Conservation (phyloP, 169 alveolate species). For the Theileria annulata region DNA sequence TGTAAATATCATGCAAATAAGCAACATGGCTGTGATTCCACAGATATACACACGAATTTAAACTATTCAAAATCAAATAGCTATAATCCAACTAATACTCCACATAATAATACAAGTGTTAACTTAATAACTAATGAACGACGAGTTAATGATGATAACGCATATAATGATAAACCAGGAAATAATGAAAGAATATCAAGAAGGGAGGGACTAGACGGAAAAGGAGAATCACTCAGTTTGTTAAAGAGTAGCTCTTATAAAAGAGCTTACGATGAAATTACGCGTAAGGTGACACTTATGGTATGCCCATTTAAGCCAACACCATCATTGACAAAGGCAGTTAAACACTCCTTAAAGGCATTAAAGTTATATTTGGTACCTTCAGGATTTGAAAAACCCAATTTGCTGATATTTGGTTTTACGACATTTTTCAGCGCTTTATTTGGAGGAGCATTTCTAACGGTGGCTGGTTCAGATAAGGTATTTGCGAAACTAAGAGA, state of each 20-base stretch:
- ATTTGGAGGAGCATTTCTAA: conserved; percentile 6
- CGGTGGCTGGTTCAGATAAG: conserved; percentile 9
- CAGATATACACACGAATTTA: neutral
- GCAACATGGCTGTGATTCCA: neutral
- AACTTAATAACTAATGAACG: neutral
- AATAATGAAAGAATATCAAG: neutral
- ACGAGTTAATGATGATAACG: neutral
- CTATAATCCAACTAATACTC: neutral
- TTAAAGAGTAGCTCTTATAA: neutral
- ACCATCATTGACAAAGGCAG: neutral
- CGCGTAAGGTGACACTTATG: neutral
- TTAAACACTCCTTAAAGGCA: conserved; percentile 3
- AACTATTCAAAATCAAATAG: neutral
- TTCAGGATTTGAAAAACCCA: neutral
- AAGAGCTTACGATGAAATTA: neutral
- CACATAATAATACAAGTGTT: neutral
- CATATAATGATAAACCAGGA: neutral
- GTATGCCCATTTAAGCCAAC: conserved; percentile 7
- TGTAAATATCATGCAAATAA: neutral
- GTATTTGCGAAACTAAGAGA: conserved; percentile 14
- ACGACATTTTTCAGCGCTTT: conserved; percentile 7
- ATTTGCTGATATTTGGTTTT: neutral
- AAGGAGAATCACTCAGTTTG: neutral
- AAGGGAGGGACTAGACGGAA: neutral
- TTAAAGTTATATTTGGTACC: conserved; percentile 6